Base-by-base conservation (phyloP, 371 early-diverging fungal genomes). In the Apophysomyces elegans region DNA sequence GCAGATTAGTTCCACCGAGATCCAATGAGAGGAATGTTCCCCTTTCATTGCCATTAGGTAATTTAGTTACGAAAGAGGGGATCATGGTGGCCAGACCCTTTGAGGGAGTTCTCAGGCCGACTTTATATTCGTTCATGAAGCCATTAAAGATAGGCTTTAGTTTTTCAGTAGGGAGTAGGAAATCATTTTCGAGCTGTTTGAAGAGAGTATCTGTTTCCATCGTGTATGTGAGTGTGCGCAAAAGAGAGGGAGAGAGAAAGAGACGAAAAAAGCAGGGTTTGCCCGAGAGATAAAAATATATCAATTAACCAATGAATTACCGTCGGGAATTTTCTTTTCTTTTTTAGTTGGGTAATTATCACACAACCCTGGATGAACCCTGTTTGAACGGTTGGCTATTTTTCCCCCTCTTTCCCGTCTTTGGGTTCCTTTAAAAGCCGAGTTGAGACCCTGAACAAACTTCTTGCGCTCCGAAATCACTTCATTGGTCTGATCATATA, bases 1-100 rank as follows among this genome's bases (percentile, higher is more conserved):
- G 91, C 66, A 96, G 85, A 75, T 96, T 94, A 67, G 95, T 93
- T 46, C 97, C 98, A 57, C 96, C 97, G 61, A 96, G 82, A 78
- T 97, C 98, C 45, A 97, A 81, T 21, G 96, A 93, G 26, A 97
- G 80, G 80, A 85, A 95, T 38, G 88, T 86, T 39, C 96, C 96
- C 11, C 78, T 88, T 68, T 96, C 97, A 56, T 84, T 71, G 37
- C 96, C 96, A 21, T 85, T 89, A n/a, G 97, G 97, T 46, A 91
- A 79, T 54, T 83, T 72, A 39, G 86, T 86, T 50, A 97, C 95
- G 78, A 86, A 96, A 1, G 96, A 93, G 18, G 97, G 97, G 66
- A 96, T 87, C 86, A 79, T 83, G 61, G 85, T 84, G 18, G 84
- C 77, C 36, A 86, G 69, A 43, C 85, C 87, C 58, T 82, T 77